Evolutionary conservation across 139 green algal species (phyloP), one percentile per base, ranked within the genome.

Genomic region (Ettlia oleoabundans): DNA sequence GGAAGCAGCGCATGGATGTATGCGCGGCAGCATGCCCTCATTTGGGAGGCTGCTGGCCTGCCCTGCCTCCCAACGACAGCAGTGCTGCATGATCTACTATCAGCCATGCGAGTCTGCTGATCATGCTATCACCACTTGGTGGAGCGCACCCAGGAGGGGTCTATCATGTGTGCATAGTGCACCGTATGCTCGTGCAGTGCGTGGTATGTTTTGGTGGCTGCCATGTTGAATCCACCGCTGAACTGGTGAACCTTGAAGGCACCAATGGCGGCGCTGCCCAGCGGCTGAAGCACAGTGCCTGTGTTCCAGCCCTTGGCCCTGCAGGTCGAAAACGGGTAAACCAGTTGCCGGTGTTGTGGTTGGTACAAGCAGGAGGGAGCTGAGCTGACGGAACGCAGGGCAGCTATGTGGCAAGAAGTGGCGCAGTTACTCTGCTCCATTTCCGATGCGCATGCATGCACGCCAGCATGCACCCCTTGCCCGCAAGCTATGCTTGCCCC

Each of bases 211-310:
- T 58, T 69, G 13, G n/a, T 66, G 37, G 47, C 58, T 33, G 86
- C 70, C 1, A 41, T 35, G 42, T 80, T 82, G 71, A 92, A 89
- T 1, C 88, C 88, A 26, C 88, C 88, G 35, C 87, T 83, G 62
- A 92, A 89, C 79, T 91, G 86, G 61, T 92, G 86, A 19, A 87
- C 81, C 75, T 82, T 83, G 82, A 91, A 90, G 51, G 71, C 72
- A 24, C 66, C 58, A 37, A 85, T 81, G 5, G 85, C 78, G 64
- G 78, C 87, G 28, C 82, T 71, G 18, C 84, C 86, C 53, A 92
- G 78, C 32, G 84, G 84, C 71, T 82, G 52, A 70, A 92, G 42
- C 69, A 86, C 74, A 3, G 81, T 79, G 41, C 84, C 67, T 8
- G 66, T 84, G 38, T 86, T 73, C 79, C 84, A 87, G 40, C 85